phyloP scores from a whole-genome alignment of 495 filamentous ascomycete genomes.

The Neurospora intermedia region DNA sequence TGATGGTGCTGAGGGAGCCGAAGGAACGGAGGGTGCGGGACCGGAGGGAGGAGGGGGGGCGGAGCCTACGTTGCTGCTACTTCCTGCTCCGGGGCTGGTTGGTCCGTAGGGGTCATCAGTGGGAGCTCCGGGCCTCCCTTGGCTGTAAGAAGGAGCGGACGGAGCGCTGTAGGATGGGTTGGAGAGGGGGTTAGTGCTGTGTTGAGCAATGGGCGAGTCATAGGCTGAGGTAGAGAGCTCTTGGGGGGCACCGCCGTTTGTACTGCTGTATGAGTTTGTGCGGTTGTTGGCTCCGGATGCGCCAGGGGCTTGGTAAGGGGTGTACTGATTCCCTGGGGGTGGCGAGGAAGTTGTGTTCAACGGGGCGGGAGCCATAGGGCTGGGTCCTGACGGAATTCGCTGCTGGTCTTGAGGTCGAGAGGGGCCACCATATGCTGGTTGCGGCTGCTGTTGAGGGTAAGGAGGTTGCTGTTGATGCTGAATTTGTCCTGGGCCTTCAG shows the following conservation, averaged over 20 bases:
- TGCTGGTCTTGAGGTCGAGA: slow-evolving; percentile 25
- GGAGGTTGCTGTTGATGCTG: slow-evolving; percentile 22
- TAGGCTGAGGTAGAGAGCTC: slow-evolving; percentile 79
- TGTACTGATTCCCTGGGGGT: slow-evolving; percentile 28
- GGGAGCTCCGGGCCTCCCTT: slow-evolving; percentile 43
- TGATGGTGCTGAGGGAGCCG: not conserved
- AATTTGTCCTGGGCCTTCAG: slow-evolving; percentile 30
- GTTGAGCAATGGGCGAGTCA: slow-evolving; percentile 62
- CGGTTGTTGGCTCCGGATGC: slow-evolving; percentile 21
- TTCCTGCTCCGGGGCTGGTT: slow-evolving; percentile 15
- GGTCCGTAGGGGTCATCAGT: slow-evolving; percentile 41
- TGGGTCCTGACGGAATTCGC: slow-evolving; percentile 28
- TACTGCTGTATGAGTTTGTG: slow-evolving; percentile 46
- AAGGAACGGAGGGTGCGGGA: slow-evolving; percentile 18
- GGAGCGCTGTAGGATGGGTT: not conserved
- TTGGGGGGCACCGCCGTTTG: slow-evolving; percentile 61
- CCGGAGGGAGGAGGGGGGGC: slow-evolving; percentile 16
- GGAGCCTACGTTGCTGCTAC: slow-evolving; percentile 6
- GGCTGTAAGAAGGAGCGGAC: slow-evolving; percentile 40
- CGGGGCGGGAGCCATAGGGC: slow-evolving; percentile 24
- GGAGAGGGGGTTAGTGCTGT: slow-evolving; percentile 26
- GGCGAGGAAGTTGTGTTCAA: slow-evolving; percentile 35
- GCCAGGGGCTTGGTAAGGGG: slow-evolving; percentile 34
- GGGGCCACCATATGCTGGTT: slow-evolving; percentile 30
- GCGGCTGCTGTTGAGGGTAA: slow-evolving; percentile 20